A percentile compares a stretch with the other conserved stretches of the same genome.
Conservation (phyloP, 495 filamentous ascomycete genomes). For the Extremus antarcticus region DNA sequence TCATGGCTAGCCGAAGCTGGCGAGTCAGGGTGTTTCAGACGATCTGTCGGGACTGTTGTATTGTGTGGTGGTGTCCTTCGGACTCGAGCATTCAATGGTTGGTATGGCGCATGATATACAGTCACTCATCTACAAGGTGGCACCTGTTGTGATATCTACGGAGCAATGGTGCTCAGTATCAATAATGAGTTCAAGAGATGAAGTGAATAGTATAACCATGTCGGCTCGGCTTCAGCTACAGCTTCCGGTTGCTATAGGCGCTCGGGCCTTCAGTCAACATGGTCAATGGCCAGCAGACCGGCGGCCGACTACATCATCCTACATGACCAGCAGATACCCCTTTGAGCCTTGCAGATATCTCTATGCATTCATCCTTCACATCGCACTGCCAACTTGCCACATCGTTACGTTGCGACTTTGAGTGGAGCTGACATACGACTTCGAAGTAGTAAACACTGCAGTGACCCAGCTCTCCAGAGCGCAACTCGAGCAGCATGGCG, state of each 20-base stretch:
- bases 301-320: background rate
- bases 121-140: too few relatives aligned
- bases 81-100: too few relatives aligned
- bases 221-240: too few relatives aligned
- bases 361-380: background rate
- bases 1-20: background rate
- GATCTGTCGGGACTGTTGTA: too few relatives aligned
- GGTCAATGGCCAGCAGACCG: too few relatives aligned
- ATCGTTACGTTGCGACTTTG: background rate
- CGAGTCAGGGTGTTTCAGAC: background rate
- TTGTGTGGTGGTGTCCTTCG: too few relatives aligned
- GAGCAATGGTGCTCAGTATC: too few relatives aligned
- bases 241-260: too few relatives aligned
- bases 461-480: background rate
- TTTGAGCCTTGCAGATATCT: background rate
- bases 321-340: background rate
- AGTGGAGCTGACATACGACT: background rate
- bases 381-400: background rate
- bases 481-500: slow-evolving; percentile 41
- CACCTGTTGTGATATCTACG: too few relatives aligned
- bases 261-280: background rate
- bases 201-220: too few relatives aligned
- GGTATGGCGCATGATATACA: too few relatives aligned
- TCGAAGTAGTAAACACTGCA: background rate
- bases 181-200: too few relatives aligned